Evolutionary conservation across 75 land plant species (phyloP).

Genomic region (Picea glauca): DNA sequence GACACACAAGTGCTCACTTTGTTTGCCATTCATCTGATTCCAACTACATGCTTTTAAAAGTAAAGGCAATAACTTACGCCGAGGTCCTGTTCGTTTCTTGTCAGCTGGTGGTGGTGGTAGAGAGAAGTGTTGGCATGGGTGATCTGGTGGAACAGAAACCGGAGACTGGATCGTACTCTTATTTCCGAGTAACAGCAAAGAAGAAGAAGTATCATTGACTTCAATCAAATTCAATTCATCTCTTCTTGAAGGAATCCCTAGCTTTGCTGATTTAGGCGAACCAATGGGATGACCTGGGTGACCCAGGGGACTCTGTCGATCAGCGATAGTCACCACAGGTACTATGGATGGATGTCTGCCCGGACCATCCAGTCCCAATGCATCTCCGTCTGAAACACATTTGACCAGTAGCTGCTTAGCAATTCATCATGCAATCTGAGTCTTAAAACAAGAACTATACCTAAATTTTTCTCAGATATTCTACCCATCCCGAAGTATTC

Average conservation of each 20-base stretch:
- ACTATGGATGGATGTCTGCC: neutral
- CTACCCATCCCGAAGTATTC: neutral
- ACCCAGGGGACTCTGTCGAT: neutral
- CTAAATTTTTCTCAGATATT: neutral
- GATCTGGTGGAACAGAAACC: conserved; percentile 43
- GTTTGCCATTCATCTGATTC: neutral
- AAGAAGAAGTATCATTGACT: neutral
- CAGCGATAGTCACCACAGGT: neutral
- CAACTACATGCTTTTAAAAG: neutral
- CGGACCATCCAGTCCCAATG: neutral
- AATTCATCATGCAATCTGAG: neutral
- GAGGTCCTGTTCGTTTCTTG: conserved; percentile 87
- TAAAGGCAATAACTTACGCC: conserved; percentile 53
- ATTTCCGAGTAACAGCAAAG: neutral
- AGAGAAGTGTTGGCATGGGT: conserved; percentile 65
- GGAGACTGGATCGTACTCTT: conserved; percentile 2
- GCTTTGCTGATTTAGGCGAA: neutral
- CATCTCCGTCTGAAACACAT: conserved; percentile 1
- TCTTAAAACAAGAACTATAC: neutral
- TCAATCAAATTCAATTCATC: too few relatives aligned
- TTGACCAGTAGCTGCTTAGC: neutral
- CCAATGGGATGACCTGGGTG: neutral
- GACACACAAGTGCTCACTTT: too few relatives aligned
- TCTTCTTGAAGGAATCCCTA: neutral
- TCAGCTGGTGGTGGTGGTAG: conserved; percentile 88